Base-by-base conservation (phyloP, 805 yeast genomes). In the Metschnikowia kofuensis region DNA sequence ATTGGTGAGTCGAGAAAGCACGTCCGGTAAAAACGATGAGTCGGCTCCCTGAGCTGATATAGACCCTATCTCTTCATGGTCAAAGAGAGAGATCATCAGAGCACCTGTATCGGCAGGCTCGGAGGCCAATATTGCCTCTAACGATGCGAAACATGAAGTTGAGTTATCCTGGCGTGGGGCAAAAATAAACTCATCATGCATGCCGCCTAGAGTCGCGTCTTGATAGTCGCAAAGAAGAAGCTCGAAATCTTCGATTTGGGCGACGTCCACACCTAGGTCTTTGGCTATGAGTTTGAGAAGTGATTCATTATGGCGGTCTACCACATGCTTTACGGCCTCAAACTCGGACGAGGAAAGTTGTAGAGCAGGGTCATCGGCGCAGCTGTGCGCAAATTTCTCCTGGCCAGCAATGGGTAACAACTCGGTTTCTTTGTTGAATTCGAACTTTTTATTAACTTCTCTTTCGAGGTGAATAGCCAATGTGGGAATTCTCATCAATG, bases 21-120 rank as follows among this genome's bases (percentile, higher is more conserved):
- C 76, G 57, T 89, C 87, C 21, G 94, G 94, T 47, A 92, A 72
- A 64, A 94, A 89, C 51, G 91, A 87, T 1, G 97, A 89, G 61
- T 89, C 91, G 1, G 99, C 99, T 55, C 99, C 99, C 68, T 92
- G 97, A 12, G 96, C 96, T 14, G 96, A 86, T 8, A 83, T 76
- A 1, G 97, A 90, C 0, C 99, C 99, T 56, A 92, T 78, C 66
- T 92, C 99, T 68, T 92, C 99, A 66, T 94, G 98, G 65, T 92
- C 99, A 66, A 94, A 92, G 51, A 91, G 74, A 0, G 96, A 84
- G 47, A 90, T 76, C 62, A 91, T 65, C 61, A 86, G 83, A 38
- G 89, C 82, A 39, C 88, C 85, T 2, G 70, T 53, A 48, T 82
- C 85, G 0, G 67, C 57, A 0, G 63, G 68, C 0, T 79, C 68